Conservation (phyloP, 768 basidiomycete species). For the Podaxis sp. region DNA sequence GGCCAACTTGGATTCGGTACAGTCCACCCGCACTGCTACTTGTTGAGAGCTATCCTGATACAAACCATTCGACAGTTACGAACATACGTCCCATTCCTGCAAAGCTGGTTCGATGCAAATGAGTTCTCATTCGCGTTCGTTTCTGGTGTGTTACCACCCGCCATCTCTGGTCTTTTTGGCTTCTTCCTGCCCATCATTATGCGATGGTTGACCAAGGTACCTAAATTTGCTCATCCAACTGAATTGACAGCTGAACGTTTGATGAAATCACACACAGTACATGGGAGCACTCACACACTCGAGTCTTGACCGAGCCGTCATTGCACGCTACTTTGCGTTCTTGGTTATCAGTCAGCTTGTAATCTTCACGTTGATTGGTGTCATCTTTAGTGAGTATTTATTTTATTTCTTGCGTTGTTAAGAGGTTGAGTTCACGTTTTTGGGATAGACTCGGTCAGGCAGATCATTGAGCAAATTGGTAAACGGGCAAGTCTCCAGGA, state of each 20-base stretch:
- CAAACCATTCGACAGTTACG: conserved; percentile 43
- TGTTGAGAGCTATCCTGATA: conserved; percentile 10
- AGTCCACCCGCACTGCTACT: conserved; percentile 20
- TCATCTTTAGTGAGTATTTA: conserved; percentile 71
- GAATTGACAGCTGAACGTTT: conserved; percentile 24
- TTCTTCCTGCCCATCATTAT: conserved; percentile 92
- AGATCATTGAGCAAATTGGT: conserved; percentile 44
- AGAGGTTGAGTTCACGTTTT: conserved; percentile 2
- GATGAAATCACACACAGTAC: conserved; percentile 61
- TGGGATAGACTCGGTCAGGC: conserved; percentile 38
- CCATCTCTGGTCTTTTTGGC: conserved; percentile 84
- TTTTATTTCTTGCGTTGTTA: not conserved
- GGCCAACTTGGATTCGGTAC: conserved; percentile 84
- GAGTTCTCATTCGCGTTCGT: conserved; percentile 73
- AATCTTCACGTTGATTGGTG: conserved; percentile 92
- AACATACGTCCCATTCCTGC: conserved; percentile 72
- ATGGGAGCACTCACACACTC: conserved; percentile 69
- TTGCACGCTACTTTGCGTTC: conserved; percentile 92
- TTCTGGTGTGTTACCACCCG: conserved; percentile 91
- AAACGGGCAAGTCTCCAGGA: conserved; percentile 43
- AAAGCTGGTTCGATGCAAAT: conserved; percentile 66
- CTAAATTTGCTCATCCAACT: conserved; percentile 1
- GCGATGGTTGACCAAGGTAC: conserved; percentile 77
- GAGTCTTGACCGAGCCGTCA: conserved; percentile 84
- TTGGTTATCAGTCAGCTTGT: conserved; percentile 91